Conservation (phyloP, 192 early-diverging fungal species). For the Entomortierella chlamydospora region DNA sequence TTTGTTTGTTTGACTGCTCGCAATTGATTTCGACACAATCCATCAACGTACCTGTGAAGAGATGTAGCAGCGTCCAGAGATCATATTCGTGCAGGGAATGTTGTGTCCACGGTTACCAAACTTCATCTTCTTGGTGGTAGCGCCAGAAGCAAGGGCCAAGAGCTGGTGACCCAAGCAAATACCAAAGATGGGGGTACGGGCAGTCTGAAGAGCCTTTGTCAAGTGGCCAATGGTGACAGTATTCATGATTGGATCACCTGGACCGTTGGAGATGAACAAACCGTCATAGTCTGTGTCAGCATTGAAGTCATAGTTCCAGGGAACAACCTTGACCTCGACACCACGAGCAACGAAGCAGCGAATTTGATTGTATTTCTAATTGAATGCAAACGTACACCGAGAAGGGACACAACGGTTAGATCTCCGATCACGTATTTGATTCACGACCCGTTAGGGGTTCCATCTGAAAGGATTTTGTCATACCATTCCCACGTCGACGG, state of each 20-base stretch:
- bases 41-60: slow-evolving; percentile 76
- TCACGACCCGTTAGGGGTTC: too few species aligned
- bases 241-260: slow-evolving; percentile 94
- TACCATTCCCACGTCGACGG: slow-evolving; percentile 95
- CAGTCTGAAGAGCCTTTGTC: slow-evolving; percentile 69
- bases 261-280: slow-evolving; percentile 94
- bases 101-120: slow-evolving; percentile 99
- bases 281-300: slow-evolving; percentile 86
- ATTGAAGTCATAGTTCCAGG: slow-evolving; percentile 96
- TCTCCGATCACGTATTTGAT: too few species aligned
- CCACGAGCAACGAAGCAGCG: slow-evolving; percentile 97
- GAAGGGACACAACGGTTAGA: neutral
- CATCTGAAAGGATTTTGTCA: slow-evolving; percentile 2
- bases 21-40: too few species aligned
- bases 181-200: slow-evolving; percentile 95
- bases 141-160: slow-evolving; percentile 92
- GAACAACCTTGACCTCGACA: slow-evolving; percentile 93
- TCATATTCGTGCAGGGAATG: slow-evolving; percentile 97
- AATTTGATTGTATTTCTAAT: slow-evolving; percentile 96
- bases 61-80: slow-evolving; percentile 97
- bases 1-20: neutral
- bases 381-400: neutral
- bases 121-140: slow-evolving; percentile 94
- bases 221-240: slow-evolving; percentile 82
- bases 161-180: slow-evolving; percentile 99